These are phyloP conservation scores for Talaromyces pinophilus DNA, from an alignment of 2,329 filamentous ascomycete species.

Conservation along the genomic window DNA sequence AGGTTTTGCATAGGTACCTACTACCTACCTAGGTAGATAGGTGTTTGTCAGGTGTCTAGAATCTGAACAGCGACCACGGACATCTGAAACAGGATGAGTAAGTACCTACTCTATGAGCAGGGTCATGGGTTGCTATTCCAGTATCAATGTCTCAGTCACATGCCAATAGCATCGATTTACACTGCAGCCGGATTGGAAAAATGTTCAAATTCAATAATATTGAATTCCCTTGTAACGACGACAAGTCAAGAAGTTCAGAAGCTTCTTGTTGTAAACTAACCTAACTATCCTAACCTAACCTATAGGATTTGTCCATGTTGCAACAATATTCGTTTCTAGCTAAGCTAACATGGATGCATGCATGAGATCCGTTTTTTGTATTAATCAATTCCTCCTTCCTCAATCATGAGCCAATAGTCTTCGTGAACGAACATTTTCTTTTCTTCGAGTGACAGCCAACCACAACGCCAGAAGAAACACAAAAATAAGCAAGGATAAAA, in stretches of 20 bases:
- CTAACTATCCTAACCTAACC: neutral
- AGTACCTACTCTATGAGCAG: neutral
- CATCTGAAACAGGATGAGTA: neutral
- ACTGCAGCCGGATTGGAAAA: neutral
- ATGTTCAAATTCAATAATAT: neutral
- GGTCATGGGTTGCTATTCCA: neutral
- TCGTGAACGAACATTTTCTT: neutral
- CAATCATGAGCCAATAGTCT: neutral
- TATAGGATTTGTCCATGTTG: neutral
- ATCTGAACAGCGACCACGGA: neutral
- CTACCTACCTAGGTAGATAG: neutral
- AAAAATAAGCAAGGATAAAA: neutral
- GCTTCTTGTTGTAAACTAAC: slow-evolving; percentile 21
- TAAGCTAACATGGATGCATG: slow-evolving; percentile 6
- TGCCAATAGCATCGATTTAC: neutral
- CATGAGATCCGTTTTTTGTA: neutral
- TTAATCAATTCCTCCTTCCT: neutral
- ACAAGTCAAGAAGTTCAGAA: slow-evolving; percentile 23
- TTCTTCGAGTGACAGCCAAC: neutral
- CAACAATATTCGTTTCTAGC: neutral
- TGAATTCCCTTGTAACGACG: neutral
- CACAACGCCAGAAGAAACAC: neutral
- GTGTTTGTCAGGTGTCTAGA: neutral
- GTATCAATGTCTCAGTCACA: slow-evolving; percentile 2
- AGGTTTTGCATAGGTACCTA: neutral